Evolutionary conservation across 2,329 filamentous ascomycete species (phyloP), one percentile per base, ranked within the genome.

Genomic region (Grosmannia huntii): DNA sequence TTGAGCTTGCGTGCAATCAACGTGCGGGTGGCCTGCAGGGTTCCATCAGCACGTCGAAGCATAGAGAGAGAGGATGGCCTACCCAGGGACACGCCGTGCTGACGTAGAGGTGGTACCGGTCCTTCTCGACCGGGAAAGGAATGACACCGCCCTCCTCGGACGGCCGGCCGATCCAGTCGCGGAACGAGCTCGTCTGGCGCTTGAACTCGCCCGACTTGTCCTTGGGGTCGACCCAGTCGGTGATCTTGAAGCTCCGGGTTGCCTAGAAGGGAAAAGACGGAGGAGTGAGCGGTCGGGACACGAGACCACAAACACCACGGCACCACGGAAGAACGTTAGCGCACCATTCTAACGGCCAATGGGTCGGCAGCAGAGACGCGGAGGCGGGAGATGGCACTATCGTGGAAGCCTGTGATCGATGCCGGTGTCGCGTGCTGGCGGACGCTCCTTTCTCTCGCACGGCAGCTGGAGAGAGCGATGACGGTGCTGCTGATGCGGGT

Each of bases 1-100:
- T 97, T 99, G 66, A 99, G 80, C 70, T 90, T 86, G 60, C 92
- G 82, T 2, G 88, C 87, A 64, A 97, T 96, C 63, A 97, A 77
- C 0, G 90, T 86, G 50, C 94, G 85, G 68, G 90, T 89, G 5
- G 92, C 91, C 73, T 75, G 25, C 0, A 38, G 11, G 23, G 33
- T 33, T 33, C 31, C 31, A 41, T 6, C 9, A 14, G 23, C 5
- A 19, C 4, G 31, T 33, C 31, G 31, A 33, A 7, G 1, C 7
- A 27, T n/a, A 33, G 46, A 36, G 48, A n/a, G 16, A 48, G n/a
- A 21, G 41, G 51, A 55, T 55, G 48, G 66, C 72, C 57, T 65
- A 77, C 85, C 91, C 91, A 96, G 4, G 91, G 91, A 72, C 91
- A 96, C 7, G 91, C 91, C 72, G 95, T 96, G 66, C 87, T 92